Conservation (phyloP, 1,284 basidiomycete genomes). For the Sporisorium iseilematis-ciliati region DNA sequence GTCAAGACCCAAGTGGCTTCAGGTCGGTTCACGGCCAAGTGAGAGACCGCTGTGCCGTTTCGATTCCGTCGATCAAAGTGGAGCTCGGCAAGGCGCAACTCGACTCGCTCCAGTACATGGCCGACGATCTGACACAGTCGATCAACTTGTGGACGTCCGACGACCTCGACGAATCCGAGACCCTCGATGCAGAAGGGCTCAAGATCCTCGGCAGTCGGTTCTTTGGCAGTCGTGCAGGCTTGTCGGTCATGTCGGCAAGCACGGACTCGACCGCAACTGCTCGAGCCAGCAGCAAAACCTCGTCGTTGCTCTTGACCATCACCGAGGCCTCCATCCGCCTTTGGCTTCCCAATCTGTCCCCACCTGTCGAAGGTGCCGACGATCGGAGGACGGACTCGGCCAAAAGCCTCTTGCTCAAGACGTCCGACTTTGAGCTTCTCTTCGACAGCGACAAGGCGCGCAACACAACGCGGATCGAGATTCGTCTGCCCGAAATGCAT, state of each 20-base stretch:
- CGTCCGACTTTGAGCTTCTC: conserved; percentile 29
- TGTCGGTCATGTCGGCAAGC: conserved; percentile 50
- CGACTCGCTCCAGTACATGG: conserved; percentile 60
- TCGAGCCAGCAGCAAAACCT: conserved; percentile 19
- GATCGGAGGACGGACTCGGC: neutral
- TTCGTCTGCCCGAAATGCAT: conserved; percentile 32
- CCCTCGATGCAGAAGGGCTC: conserved; percentile 43
- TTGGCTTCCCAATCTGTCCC: conserved; percentile 19
- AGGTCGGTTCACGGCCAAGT: neutral
- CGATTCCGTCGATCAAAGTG: conserved; percentile 40
- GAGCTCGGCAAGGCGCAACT: conserved; percentile 44
- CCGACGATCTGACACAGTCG: conserved; percentile 56
- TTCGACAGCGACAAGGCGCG: conserved; percentile 45
- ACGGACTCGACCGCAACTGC: conserved; percentile 47
- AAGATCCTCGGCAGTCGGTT: conserved; percentile 58
- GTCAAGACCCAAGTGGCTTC: neutral
- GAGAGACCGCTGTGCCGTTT: conserved; percentile 30
- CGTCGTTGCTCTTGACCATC: conserved; percentile 34
- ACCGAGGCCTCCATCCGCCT: conserved; percentile 37
- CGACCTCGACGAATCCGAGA: conserved; percentile 25
- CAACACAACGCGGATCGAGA: conserved; percentile 33
- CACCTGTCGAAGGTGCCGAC: neutral
- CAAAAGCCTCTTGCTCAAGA: conserved; percentile 33
- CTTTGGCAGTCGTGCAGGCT: conserved; percentile 51
- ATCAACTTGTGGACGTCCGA: conserved; percentile 37